Base-by-base conservation (phyloP, 495 filamentous ascomycete species). In the Xylaria castorea region DNA sequence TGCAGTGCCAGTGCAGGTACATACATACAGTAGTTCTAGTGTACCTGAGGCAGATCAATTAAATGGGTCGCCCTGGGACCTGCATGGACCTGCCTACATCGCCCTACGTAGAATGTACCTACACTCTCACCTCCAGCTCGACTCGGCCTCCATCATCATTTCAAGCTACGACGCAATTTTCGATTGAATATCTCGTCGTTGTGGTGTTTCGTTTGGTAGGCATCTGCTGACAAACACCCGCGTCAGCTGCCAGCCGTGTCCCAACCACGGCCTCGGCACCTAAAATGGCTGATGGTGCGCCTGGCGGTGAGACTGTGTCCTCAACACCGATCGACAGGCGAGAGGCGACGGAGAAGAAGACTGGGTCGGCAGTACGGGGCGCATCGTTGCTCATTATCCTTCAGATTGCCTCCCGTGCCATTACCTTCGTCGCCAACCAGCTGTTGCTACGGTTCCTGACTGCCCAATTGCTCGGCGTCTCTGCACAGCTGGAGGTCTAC, bases 371-470 rank as follows among this genome's bases (percentile, higher is more conserved):
- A 65, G 80, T 86, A 22, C 81, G 80, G 18, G 94, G 93, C 25
- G 95, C 94, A 32, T 93, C 92, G 12, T 89, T 94, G 73, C 87
- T 99, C 68, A 94, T 99, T 76, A 83, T 93, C 64, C 89, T 97
- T 25, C 95, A 97, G 80, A 84, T 98, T 75, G 83, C 83, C 46
- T 97, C 94, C 18, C 91, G 95, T 62, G 88, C 91, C 53, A 83
- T 97, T 72, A 98, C 96, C 34, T 99, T 99, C 81, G 80, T 89
- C 57, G 90, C 95, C 69, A 98, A 98, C 84, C 94, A 98, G 80
- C 66, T 96, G 61, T 89, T 98, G 14, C 85, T 99, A 5, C 93
- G 94, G 48, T 94, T 90, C 76, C 83, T 98, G 27, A 95, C 94
- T 0, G 95, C 96, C 0, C 87, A 91, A 53, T 85, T 94, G 0